A percentile compares a stretch with the other conserved stretches of the same genome.
Conservation (phyloP, 345 rosid species). For the Citrus maxima region DNA sequence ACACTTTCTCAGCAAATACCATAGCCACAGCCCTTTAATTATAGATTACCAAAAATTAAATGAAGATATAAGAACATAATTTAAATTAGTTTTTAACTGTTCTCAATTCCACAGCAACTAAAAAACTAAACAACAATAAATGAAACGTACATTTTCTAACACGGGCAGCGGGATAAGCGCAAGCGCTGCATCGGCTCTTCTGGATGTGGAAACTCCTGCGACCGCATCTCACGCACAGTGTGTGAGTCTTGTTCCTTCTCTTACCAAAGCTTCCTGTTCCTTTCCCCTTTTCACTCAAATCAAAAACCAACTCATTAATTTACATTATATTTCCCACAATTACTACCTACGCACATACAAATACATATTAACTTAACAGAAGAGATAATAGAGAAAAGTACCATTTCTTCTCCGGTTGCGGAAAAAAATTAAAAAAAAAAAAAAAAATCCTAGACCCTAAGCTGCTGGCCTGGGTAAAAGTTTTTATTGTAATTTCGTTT, state of each 20-base stretch:
- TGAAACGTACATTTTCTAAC: slow-evolving; percentile 44
- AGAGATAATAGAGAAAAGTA: background rate
- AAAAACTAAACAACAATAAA: background rate
- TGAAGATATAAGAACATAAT: background rate
- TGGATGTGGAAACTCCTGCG: slow-evolving; percentile 83
- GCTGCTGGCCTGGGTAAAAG: background rate
- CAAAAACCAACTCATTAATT: background rate
- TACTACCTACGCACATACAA: background rate
- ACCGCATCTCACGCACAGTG: slow-evolving; percentile 81
- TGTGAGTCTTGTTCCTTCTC: slow-evolving; percentile 83
- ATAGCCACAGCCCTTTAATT: background rate
- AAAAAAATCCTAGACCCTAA: background rate
- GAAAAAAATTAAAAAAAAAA: background rate
- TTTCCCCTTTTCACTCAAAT: slow-evolving; percentile 42
- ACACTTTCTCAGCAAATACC: background rate
- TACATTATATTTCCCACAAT: background rate
- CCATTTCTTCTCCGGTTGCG: slow-evolving; percentile 28
- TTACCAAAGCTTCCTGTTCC: slow-evolving; percentile 83
- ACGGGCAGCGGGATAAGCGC: slow-evolving; percentile 72
- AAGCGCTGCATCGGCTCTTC: slow-evolving; percentile 80
- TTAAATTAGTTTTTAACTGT: background rate
- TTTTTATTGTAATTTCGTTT: background rate
- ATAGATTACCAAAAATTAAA: background rate
- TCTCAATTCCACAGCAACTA: background rate
- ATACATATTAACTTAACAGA: background rate